Conservation (phyloP, 495 filamentous ascomycete genomes). For the Astrocystis sublimbata region DNA sequence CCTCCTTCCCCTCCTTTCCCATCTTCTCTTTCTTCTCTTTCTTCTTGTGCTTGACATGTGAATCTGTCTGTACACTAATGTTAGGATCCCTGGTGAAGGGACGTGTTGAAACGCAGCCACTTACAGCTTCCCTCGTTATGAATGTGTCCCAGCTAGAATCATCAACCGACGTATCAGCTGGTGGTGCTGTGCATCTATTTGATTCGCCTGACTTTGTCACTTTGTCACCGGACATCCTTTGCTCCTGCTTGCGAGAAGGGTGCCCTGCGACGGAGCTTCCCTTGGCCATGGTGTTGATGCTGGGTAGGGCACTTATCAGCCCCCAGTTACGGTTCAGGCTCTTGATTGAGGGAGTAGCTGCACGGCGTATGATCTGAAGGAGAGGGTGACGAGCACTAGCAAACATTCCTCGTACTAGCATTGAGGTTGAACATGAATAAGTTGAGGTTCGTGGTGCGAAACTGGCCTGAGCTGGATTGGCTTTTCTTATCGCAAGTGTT, state of each 20-base stretch:
- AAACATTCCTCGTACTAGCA: no score
- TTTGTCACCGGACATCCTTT: constrained; percentile 3
- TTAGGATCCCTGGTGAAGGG: neutral
- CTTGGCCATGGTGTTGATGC: neutral
- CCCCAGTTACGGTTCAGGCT: neutral
- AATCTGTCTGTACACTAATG: neutral
- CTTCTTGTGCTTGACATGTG: neutral
- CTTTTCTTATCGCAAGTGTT: no score
- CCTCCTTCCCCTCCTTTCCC: constrained; percentile 18
- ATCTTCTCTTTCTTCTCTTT: neutral
- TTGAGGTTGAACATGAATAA: no score
- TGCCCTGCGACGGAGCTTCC: neutral
- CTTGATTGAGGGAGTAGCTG: neutral
- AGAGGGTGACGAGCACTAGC: neutral
- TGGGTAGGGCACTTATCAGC: neutral
- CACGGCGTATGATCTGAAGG: neutral
- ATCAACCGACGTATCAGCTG: neutral
- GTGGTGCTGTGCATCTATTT: neutral
- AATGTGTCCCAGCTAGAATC: neutral
- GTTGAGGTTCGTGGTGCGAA: no score
- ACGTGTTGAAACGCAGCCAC: neutral
- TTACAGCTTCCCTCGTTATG: neutral
- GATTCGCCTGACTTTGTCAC: neutral
- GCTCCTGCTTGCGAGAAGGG: neutral
- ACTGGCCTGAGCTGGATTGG: no score